Base-by-base conservation (phyloP, 768 basidiomycete species). In the Phlebiopsis gigantea region DNA sequence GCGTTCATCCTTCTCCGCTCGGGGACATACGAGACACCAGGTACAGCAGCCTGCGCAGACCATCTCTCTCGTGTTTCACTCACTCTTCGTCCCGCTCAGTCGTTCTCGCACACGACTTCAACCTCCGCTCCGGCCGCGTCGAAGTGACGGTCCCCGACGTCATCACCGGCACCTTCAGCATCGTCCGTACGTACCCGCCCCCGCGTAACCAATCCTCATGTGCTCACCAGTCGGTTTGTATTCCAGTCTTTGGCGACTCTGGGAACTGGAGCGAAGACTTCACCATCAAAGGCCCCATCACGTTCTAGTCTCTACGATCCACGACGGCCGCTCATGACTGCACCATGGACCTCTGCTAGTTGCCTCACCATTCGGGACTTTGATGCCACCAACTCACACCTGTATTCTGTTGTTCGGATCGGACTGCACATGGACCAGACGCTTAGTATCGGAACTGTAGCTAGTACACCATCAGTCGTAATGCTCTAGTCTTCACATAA, bases 161-260 rank as follows among this genome's bases (percentile, higher is more conserved):
- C 49, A 4, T 52, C 26, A 44, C 49, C 9, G 21, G 42, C 17
- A n/a, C 19, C 56, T 57, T 28, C 44, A 57, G 56, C 21, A 9
- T 57, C n/a, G 49, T 52, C 42, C 26, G 56, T 57, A 29, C 50
- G 56, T 57, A 30, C 17, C 7, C 7, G 17, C 7, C 17, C 22
- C 12, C 26, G 45, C 8, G 12, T 25, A n/a, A n/a, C n/a, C n/a
- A n/a, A n/a, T n/a, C n/a, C n/a, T n/a, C n/a, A n/a, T n/a, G n/a
- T n/a, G n/a, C n/a, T n/a, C n/a, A n/a, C n/a, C 34, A 39, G 2
- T 17, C 8, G 2, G 3, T 39, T 9, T 10, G 34, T 39, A 3
- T 39, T 17, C 17, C 34, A 17, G 79, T 79, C 43, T 75, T 77
- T 50, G 78, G 79, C 24, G 76, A 79, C 63, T 79, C 79, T 26